phyloP scores from a whole-genome alignment of 2,329 filamentous ascomycete species.

The Alternaria ventricosa region DNA sequence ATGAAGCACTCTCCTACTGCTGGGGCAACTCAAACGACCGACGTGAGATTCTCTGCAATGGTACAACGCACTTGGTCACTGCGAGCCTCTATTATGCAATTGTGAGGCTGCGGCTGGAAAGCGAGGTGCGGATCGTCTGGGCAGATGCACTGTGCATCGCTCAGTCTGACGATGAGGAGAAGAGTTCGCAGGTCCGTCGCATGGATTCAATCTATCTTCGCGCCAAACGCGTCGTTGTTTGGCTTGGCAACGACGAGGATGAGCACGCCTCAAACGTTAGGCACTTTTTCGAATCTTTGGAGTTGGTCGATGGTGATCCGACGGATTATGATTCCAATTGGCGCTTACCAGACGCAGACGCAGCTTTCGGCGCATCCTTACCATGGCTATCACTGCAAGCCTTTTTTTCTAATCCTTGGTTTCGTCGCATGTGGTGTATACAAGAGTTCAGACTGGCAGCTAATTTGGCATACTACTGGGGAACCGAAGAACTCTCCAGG shows the following conservation, averaged over 20 bases:
- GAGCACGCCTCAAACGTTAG: not conserved
- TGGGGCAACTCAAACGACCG: not conserved
- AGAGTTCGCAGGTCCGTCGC: not conserved
- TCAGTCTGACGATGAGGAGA: not conserved
- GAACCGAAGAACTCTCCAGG: not conserved
- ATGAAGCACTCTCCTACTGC: not conserved
- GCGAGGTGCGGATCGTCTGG: not conserved
- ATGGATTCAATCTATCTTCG: not conserved
- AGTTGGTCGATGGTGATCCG: not conserved
- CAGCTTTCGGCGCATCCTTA: not conserved
- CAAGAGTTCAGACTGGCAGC: not conserved
- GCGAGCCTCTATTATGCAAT: not conserved
- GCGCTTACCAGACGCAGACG: not conserved
- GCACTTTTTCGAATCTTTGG: not conserved
- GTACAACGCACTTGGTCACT: not conserved
- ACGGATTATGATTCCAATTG: not conserved
- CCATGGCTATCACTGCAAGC: not conserved
- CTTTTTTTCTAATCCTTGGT: not conserved
- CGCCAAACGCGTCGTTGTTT: not conserved
- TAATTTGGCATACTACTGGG: not conserved
- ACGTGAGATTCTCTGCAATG: not conserved
- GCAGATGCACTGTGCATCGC: not conserved
- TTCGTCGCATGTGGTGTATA: not conserved
- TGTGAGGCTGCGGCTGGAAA: not conserved
- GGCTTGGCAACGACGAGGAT: not conserved